Conservation (phyloP, 2,329 filamentous ascomycete species). For the Chalara sp. region DNA sequence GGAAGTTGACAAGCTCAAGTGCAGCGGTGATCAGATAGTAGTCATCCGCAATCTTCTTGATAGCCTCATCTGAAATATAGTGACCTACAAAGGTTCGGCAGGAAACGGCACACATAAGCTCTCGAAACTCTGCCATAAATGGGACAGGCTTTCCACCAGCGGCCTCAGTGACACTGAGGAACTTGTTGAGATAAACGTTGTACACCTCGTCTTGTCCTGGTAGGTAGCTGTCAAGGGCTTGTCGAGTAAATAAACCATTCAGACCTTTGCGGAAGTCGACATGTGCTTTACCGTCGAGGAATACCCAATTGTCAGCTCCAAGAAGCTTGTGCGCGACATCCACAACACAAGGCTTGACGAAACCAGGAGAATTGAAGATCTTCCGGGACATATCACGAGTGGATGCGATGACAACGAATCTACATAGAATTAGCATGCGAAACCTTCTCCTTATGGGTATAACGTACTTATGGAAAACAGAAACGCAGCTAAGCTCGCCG, state of each 20-base stretch:
- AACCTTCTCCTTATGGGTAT: background rate
- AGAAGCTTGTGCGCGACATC: constrained; percentile 91
- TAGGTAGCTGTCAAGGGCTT: constrained; percentile 80
- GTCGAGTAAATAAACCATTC: constrained; percentile 88
- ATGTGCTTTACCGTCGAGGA: constrained; percentile 89
- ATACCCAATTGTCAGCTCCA: constrained; percentile 90
- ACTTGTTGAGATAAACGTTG: constrained; percentile 75
- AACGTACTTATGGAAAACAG: constrained; percentile 96
- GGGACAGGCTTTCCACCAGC: constrained; percentile 67
- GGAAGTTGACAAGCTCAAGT: constrained; percentile 96
- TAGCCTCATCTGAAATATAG: constrained; percentile 83
- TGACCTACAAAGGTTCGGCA: constrained; percentile 96
- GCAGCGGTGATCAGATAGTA: constrained; percentile 96
- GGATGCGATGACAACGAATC: constrained; percentile 95
- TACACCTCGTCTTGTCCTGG: constrained; percentile 92
- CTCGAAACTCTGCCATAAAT: constrained; percentile 89
- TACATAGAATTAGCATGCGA: constrained; percentile 29
- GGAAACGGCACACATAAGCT: constrained; percentile 90
- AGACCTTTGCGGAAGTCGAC: constrained; percentile 97
- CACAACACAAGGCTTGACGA: constrained; percentile 94
- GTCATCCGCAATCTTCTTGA: constrained; percentile 93
- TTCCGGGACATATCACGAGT: constrained; percentile 93
- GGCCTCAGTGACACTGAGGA: constrained; percentile 67
- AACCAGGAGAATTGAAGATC: constrained; percentile 88
- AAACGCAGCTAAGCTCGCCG: constrained; percentile 90